Conservation (phyloP, 1,284 basidiomycete genomes). For the Cronartium ribicola region DNA sequence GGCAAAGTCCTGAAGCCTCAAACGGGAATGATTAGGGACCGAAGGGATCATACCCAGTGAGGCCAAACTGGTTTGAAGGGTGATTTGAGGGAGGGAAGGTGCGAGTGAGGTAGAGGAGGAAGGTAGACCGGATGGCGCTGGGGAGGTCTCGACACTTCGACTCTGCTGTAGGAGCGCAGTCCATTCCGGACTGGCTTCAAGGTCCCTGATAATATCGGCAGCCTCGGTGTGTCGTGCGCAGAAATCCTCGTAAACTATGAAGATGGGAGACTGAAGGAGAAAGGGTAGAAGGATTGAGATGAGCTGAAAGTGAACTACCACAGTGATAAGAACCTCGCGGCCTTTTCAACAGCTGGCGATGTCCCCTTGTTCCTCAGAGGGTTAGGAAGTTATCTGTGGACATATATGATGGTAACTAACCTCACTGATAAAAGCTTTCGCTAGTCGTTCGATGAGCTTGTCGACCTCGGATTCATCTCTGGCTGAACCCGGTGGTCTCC, state of each 20-base stretch:
- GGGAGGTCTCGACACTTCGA: slow-evolving; percentile 28
- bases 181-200: slow-evolving; percentile 64
- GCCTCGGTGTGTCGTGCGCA: slow-evolving; percentile 79
- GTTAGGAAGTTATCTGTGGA: slow-evolving; percentile 23
- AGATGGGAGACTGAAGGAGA: slow-evolving; percentile 62
- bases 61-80: slow-evolving; percentile 17
- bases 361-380: neutral
- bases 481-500: slow-evolving; percentile 49
- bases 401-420: slow-evolving; percentile 54
- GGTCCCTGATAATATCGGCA: slow-evolving; percentile 64
- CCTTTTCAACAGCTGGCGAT: neutral
- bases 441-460: slow-evolving; percentile 59
- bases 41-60: neutral
- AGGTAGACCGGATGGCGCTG: slow-evolving; percentile 51
- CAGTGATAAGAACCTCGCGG: no score
- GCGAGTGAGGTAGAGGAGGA: slow-evolving; percentile 14
- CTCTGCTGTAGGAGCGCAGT: slow-evolving; percentile 74
- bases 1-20: slow-evolving; percentile 48
- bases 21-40: slow-evolving; percentile 23
- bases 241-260: slow-evolving; percentile 72
- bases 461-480: slow-evolving; percentile 43
- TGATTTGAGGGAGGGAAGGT: slow-evolving; percentile 22
- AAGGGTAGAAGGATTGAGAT: neutral
- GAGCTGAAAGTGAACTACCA: slow-evolving; percentile 1
- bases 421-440: slow-evolving; percentile 64